Evolutionary conservation across 768 basidiomycete species (phyloP), one percentile per base, ranked within the genome.

Genomic region (Leccinum rimulosum): DNA sequence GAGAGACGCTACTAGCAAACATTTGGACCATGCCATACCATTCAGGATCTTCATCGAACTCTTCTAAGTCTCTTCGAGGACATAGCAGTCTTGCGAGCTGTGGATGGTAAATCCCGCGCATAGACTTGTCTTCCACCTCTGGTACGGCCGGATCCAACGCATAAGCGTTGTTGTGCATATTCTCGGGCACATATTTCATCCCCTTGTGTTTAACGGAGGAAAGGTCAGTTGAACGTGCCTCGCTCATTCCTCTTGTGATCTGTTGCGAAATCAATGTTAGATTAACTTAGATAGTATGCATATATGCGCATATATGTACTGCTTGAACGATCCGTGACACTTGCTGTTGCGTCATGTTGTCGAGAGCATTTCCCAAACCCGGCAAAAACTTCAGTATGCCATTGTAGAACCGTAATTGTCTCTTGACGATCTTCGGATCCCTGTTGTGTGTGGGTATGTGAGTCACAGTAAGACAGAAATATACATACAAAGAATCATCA

Each of bases 101-200:
- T 1, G 51, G 55, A 19, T 57, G 59, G 28, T 47, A 60, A 25
- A 60, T 49, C 0, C 57, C 51, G 19, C n/a, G 57, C 52, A 48
- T 54, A 1, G 51, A 61, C 3, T 61, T 61, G 22, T 60, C 54
- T 15, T 51, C 10, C 1, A 48, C 22, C n/a, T 60, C 55, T 2
- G 55, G 47, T 4, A 43, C 49, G 6, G 47, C 6, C 5, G 30
- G 30, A 8, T 45, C 28, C n/a, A 55, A 4, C 19, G 30, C 19
- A 1, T 40, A 9, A 11, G 52, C 8, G 4, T 38, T 52, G 8
- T 52, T 3, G 9, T 25, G 8, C 36, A 38, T 38, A 6, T 54
- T 52, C 7, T 35, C 22, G 1, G 27, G 17, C 40, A 54, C 1
- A n/a, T 54, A 54, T 3, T 30, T 45, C 54, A 54, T 1, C 3